phyloP scores from a whole-genome alignment of 768 basidiomycete species.

The Leucogyrophana mollusca region DNA sequence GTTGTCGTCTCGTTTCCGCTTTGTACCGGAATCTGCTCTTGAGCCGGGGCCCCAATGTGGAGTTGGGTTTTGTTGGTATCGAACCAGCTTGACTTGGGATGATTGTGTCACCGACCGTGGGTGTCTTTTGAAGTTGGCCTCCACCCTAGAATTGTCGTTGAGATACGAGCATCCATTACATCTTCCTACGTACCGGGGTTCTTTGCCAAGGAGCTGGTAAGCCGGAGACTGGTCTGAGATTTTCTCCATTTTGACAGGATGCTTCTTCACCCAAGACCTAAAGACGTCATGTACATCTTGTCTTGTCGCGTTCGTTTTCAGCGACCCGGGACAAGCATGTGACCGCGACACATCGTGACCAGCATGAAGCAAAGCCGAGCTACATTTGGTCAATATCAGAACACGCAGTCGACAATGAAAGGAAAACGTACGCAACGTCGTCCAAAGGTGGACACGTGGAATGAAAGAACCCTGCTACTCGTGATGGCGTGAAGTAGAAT shows the following conservation, averaged over 20 bases:
- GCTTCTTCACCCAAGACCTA: conserved; percentile 76
- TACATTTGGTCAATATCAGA: conserved; percentile 26
- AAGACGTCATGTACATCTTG: conserved; percentile 77
- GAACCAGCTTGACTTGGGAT: conserved; percentile 72
- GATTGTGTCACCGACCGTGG: conserved; percentile 59
- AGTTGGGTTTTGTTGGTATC: conserved; percentile 91
- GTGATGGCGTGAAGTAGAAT: conserved; percentile 88
- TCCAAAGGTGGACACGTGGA: conserved; percentile 73
- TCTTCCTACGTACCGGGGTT: conserved; percentile 52
- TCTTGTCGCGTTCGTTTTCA: conserved; percentile 85
- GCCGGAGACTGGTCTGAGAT: conserved; percentile 75
- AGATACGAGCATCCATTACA: background rate
- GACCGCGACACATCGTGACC: conserved; percentile 87
- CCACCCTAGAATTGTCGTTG: conserved; percentile 35
- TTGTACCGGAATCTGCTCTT: conserved; percentile 47
- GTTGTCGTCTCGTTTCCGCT: conserved; percentile 25
- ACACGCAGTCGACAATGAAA: background rate
- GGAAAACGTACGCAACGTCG: conserved; percentile 64
- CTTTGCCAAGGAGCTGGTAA: conserved; percentile 61
- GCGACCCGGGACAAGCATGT: conserved; percentile 83
- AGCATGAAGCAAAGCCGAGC: conserved; percentile 86
- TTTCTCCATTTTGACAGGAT: conserved; percentile 86
- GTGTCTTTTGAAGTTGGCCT: conserved; percentile 78
- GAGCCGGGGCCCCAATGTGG: conserved; percentile 90
- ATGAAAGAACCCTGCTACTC: conserved; percentile 79